Conservation (phyloP, 768 basidiomycete genomes). For the Cubamyces lactineus region DNA sequence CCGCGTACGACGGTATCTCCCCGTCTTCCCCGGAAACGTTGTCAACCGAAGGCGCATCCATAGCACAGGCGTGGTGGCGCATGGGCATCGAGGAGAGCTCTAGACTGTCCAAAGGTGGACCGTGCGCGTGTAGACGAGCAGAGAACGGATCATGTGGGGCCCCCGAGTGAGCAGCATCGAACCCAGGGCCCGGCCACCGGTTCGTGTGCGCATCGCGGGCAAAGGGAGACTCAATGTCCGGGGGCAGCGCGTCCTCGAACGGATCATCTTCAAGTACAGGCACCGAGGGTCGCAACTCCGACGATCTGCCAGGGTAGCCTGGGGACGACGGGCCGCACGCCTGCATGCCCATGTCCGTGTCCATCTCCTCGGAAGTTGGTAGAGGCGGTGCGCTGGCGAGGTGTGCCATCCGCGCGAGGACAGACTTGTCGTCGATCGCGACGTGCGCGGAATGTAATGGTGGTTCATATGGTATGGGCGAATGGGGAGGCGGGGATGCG, state of each 20-base stretch:
- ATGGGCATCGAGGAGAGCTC: not conserved
- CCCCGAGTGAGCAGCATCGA: not conserved
- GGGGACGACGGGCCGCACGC: slow-evolving; percentile 9
- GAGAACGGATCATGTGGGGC: slow-evolving; percentile 17
- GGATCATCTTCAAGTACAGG: slow-evolving; percentile 29
- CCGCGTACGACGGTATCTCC: slow-evolving; percentile 24
- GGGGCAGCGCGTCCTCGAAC: slow-evolving; percentile 23
- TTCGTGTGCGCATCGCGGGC: not conserved
- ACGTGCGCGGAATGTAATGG: slow-evolving; percentile 35
- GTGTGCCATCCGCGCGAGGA: slow-evolving; percentile 37
- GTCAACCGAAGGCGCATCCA: not conserved
- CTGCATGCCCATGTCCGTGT: not conserved
- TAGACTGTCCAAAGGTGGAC: not conserved
- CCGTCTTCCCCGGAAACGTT: slow-evolving; percentile 7
- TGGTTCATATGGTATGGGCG: slow-evolving; percentile 13
- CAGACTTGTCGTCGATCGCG: slow-evolving; percentile 41
- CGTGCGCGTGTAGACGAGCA: slow-evolving; percentile 7
- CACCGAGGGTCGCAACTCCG: slow-evolving; percentile 23
- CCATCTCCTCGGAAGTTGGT: not conserved
- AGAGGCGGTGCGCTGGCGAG: slow-evolving; percentile 31
- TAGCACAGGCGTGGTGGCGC: not conserved
- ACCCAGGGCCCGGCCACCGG: not conserved
- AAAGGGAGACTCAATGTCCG: slow-evolving; percentile 16
- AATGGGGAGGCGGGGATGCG: not conserved
- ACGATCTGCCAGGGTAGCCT: slow-evolving; percentile 7